These are phyloP conservation scores for Naematelia encephala DNA, from an alignment of 768 basidiomycete species.

Conservation along the genomic window DNA sequence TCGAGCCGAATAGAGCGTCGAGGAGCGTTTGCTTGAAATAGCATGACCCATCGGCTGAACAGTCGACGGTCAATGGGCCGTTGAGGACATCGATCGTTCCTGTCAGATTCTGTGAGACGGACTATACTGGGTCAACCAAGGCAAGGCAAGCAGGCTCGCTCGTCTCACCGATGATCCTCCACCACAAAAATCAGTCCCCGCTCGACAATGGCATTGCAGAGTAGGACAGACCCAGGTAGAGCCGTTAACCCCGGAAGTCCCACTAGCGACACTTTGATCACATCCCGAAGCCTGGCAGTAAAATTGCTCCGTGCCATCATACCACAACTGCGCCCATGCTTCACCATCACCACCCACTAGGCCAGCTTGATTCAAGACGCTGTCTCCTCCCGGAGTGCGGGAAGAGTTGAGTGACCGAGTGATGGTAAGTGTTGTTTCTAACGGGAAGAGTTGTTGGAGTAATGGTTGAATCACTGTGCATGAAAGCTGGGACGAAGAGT, in stretches of 20 bases:
- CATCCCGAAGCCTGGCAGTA: slow-evolving; percentile 73
- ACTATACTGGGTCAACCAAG: slow-evolving; percentile 1
- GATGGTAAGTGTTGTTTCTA: slow-evolving; percentile 70
- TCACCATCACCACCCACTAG: slow-evolving; percentile 23
- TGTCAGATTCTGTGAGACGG: slow-evolving; percentile 55
- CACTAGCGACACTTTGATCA: slow-evolving; percentile 56
- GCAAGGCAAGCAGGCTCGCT: neutral
- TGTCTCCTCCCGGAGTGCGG: slow-evolving; percentile 58
- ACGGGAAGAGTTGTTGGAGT: slow-evolving; percentile 69
- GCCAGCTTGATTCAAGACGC: slow-evolving; percentile 11
- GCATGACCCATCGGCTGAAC: slow-evolving; percentile 61
- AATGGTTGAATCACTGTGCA: slow-evolving; percentile 83
- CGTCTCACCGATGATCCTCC: slow-evolving; percentile 15
- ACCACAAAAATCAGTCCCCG: slow-evolving; percentile 73
- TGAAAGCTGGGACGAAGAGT: slow-evolving; percentile 75
- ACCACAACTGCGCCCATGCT: slow-evolving; percentile 48
- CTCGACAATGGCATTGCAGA: slow-evolving; percentile 70
- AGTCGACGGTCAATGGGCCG: slow-evolving; percentile 68
- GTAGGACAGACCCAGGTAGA: slow-evolving; percentile 69
- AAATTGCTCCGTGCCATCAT: slow-evolving; percentile 61
- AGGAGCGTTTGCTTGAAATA: slow-evolving; percentile 71
- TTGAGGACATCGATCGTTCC: slow-evolving; percentile 62
- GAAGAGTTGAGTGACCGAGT: slow-evolving; percentile 68
- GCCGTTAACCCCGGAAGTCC: slow-evolving; percentile 45
- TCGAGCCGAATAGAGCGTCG: slow-evolving; percentile 65